phyloP scores from a whole-genome alignment of 805 yeast genomes.

The Tetrapisispora iriomotensis region DNA sequence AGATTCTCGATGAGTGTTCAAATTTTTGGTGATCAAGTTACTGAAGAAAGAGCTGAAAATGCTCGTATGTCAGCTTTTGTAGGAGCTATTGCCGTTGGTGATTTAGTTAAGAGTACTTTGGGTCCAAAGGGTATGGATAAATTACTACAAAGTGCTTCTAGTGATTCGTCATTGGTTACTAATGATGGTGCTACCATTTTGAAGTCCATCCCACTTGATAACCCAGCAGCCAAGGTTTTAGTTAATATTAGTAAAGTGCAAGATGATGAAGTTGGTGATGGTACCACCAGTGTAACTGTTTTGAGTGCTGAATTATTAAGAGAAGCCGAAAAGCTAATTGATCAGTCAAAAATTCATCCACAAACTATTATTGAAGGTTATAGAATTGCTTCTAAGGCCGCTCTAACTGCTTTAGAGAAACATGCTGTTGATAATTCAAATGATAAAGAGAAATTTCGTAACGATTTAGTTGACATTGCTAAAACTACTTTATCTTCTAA shows the following conservation, averaged over 20 bases:
- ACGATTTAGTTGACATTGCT: slow-evolving; percentile 79
- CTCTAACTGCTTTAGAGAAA: slow-evolving; percentile 66
- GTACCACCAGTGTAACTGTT: slow-evolving; percentile 93
- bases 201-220: slow-evolving; percentile 87
- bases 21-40: slow-evolving; percentile 93
- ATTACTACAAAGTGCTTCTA: slow-evolving; percentile 74
- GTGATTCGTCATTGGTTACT: slow-evolving; percentile 73
- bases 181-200: slow-evolving; percentile 98
- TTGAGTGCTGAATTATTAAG: slow-evolving; percentile 82
- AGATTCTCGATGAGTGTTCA: slow-evolving; percentile 63
- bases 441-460: slow-evolving; percentile 49
- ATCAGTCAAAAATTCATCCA: slow-evolving; percentile 82
- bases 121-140: slow-evolving; percentile 99
- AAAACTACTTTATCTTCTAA: slow-evolving; percentile 90
- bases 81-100: slow-evolving; percentile 99
- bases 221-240: slow-evolving; percentile 93
- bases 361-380: slow-evolving; percentile 95
- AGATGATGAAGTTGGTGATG: slow-evolving; percentile 98
- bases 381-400: slow-evolving; percentile 80
- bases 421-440: slow-evolving; percentile 66
- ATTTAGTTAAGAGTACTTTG: slow-evolving; percentile 82
- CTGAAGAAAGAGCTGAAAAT: slow-evolving; percentile 95
- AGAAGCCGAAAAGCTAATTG: slow-evolving; percentile 89
- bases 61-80: slow-evolving; percentile 96
- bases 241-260: slow-evolving; percentile 94